Percentiles rank a stretch among this genome's conserved stretches.
phyloP scores from a whole-genome alignment of 305 asterid genomes.

The Fraxinus latifolia region DNA sequence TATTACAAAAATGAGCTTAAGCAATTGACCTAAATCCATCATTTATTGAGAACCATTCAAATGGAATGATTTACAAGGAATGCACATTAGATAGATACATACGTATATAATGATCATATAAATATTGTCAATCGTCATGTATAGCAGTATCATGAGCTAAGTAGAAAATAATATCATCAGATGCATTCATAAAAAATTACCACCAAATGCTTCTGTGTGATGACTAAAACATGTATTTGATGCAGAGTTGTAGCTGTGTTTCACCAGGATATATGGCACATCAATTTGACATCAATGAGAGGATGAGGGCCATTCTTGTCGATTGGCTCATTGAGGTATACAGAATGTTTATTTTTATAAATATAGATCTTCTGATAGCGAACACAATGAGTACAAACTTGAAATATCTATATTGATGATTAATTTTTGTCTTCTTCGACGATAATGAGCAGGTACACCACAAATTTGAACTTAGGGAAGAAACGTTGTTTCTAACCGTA shows the following conservation, averaged over 20 bases:
- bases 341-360: background rate
- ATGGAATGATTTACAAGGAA: background rate
- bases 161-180: too few species aligned
- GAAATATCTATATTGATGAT: background rate
- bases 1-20: background rate
- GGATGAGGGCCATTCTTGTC: conserved; percentile 36
- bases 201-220: background rate
- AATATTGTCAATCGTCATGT: background rate
- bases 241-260: conserved; percentile 24
- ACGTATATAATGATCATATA: background rate
- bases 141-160: background rate
- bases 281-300: conserved; percentile 24
- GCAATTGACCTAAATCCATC: background rate
- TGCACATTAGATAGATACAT: background rate
- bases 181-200: background rate
- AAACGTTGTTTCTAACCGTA: conserved; percentile 20
- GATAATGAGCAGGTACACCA: conserved; percentile 33
- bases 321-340: conserved; percentile 34
- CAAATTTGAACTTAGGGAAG: conserved; percentile 41
- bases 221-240: background rate
- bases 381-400: background rate
- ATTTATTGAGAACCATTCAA: background rate
- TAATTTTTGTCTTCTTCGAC: background rate
- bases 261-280: background rate
- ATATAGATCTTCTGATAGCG: background rate